phyloP scores from a whole-genome alignment of 176 grass and related monocot species.

The Aegilops longissima region DNA sequence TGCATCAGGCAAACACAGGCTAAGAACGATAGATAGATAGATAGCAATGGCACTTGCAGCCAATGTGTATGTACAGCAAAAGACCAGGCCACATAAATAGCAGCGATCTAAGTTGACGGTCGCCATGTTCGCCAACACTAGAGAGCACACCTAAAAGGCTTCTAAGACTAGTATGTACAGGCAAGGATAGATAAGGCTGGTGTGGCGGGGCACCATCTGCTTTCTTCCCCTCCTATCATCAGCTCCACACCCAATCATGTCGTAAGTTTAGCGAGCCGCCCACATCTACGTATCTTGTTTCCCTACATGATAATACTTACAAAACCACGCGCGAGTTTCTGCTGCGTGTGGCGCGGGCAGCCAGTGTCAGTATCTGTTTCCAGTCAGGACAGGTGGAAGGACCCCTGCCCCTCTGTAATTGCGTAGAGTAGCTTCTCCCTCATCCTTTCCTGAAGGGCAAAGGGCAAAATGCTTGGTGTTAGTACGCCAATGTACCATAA shows the following conservation, averaged over 20 bases:
- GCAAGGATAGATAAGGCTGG: slow-evolving; percentile 5
- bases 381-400: slow-evolving; percentile 70
- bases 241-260: slow-evolving; percentile 36
- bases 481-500: background rate
- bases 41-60: slow-evolving; percentile 7
- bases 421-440: slow-evolving; percentile 63
- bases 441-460: slow-evolving; percentile 64
- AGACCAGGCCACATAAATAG: background rate
- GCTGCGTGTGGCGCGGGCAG: background rate
- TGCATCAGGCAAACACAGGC: background rate
- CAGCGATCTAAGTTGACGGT: slow-evolving; percentile 10
- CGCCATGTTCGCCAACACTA: slow-evolving; percentile 17
- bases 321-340: slow-evolving; percentile 28
- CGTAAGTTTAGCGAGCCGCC: slow-evolving; percentile 28
- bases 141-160: slow-evolving; percentile 26
- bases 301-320: slow-evolving; percentile 44
- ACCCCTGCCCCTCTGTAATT: slow-evolving; percentile 76
- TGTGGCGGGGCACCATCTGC: background rate
- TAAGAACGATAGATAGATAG: background rate
- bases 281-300: slow-evolving; percentile 34
- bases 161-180: slow-evolving; percentile 36
- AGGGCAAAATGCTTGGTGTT: background rate
- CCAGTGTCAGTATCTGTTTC: background rate
- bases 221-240: slow-evolving; percentile 25
- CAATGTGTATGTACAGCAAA: slow-evolving; percentile 42